Evolutionary conservation across 768 basidiomycete genomes (phyloP).

Genomic region (Panaeolus cyanescens): DNA sequence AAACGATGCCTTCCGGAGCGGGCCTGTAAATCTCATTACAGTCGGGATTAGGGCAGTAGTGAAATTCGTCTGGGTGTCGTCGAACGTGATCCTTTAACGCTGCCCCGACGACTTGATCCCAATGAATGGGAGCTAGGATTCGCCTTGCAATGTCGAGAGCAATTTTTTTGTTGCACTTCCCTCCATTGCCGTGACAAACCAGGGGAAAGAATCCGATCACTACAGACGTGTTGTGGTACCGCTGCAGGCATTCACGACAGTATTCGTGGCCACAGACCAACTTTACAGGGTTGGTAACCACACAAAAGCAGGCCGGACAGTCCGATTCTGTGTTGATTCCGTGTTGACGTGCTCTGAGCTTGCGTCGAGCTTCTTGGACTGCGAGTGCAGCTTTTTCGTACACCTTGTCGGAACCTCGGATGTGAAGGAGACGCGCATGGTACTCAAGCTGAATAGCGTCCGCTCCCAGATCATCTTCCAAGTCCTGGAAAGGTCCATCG

Average conservation of each 20-base stretch:
- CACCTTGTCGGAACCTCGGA: conserved; percentile 57
- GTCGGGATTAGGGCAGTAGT: conserved; percentile 79
- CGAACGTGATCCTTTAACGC: conserved; percentile 66
- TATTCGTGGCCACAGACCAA: conserved; percentile 69
- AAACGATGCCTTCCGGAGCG: conserved; percentile 45
- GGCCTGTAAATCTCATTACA: conserved; percentile 74
- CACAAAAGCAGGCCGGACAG: conserved; percentile 75
- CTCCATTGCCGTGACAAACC: conserved; percentile 69
- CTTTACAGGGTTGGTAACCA: conserved; percentile 49
- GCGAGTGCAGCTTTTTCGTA: conserved; percentile 45
- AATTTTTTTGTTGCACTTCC: conserved; percentile 57
- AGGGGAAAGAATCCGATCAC: conserved; percentile 68
- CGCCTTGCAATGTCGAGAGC: conserved; percentile 52
- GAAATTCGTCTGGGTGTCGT: conserved; percentile 59
- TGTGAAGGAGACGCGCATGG: conserved; percentile 38
- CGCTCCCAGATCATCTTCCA: conserved; percentile 52
- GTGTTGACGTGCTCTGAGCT: neutral
- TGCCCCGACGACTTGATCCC: conserved; percentile 56
- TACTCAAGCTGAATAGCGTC: conserved; percentile 60
- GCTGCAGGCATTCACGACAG: conserved; percentile 63
- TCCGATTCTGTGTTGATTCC: neutral
- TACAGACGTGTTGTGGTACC: conserved; percentile 59
- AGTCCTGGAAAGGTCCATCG: conserved; percentile 45
- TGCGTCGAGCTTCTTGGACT: conserved; percentile 23
- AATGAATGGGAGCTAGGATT: conserved; percentile 52